A percentile compares a stretch with the other conserved stretches of the same genome.
Evolutionary conservation across 768 basidiomycete genomes (phyloP).

Genomic region (Lyophyllum shimeji): DNA sequence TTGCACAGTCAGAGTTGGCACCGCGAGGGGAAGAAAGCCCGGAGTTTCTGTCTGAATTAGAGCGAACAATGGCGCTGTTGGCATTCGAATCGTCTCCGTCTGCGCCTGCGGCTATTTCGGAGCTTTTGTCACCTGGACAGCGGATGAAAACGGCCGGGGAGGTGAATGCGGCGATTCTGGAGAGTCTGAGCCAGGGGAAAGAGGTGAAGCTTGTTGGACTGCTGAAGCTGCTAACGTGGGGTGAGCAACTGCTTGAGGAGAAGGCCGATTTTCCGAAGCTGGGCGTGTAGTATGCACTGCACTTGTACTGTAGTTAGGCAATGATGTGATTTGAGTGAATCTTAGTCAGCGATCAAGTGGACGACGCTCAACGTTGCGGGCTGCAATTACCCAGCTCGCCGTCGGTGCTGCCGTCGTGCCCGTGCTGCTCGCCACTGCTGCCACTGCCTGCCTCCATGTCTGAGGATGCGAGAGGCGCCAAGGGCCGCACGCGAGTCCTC

Average conservation of each 20-base stretch:
- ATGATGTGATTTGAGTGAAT: constrained; percentile 6
- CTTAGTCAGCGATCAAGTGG: constrained; percentile 12
- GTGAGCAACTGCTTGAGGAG: constrained; percentile 76
- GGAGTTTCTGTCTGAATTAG: constrained; percentile 88
- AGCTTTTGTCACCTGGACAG: constrained; percentile 83
- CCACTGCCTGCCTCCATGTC: constrained; percentile 43
- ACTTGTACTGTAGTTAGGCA: not conserved
- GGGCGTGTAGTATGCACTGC: constrained; percentile 24
- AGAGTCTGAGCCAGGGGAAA: constrained; percentile 87
- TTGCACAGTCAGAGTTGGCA: constrained; percentile 93
- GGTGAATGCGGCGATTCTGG: constrained; percentile 93
- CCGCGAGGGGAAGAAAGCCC: constrained; percentile 94
- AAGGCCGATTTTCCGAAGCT: constrained; percentile 81
- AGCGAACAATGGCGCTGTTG: constrained; percentile 92
- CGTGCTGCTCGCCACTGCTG: not conserved
- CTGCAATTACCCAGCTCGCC: not conserved
- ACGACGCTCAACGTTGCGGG: constrained; percentile 2
- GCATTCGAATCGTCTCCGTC: constrained; percentile 69
- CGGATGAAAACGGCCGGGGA: constrained; percentile 94
- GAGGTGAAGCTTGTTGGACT: constrained; percentile 87
- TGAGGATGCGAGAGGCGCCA: constrained; percentile 50
- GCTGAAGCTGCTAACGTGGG: constrained; percentile 86
- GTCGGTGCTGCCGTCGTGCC: not conserved
- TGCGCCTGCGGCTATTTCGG: constrained; percentile 67
- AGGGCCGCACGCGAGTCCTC: constrained; percentile 41